Percentiles rank a stretch among this genome's conserved stretches.
Conservation (phyloP, 2,329 filamentous ascomycete genomes). For the Bipolaris oryzae region DNA sequence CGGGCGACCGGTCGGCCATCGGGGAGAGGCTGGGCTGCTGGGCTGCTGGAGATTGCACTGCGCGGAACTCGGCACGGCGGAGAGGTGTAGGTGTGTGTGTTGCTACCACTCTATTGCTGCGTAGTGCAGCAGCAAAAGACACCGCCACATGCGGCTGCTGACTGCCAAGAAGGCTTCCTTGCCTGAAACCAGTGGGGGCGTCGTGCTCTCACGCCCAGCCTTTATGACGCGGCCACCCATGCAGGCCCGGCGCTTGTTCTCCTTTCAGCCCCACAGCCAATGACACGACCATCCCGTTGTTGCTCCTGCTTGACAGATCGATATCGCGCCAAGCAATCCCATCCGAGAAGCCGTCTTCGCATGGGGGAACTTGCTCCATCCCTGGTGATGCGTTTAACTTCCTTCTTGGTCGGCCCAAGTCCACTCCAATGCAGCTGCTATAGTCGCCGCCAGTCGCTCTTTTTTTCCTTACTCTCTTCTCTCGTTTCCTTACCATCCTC, state of each 20-base stretch:
- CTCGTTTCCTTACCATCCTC: conserved; percentile 4
- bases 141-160: conserved; percentile 9
- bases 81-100: too few relatives aligned
- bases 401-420: conserved; percentile 24
- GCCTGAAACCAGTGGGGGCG: conserved; percentile 32
- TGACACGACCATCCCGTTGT: conserved; percentile 23
- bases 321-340: conserved; percentile 36
- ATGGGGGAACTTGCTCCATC: conserved; percentile 36
- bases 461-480: conserved; percentile 19
- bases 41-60: background rate
- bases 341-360: conserved; percentile 44
- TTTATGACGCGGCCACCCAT: conserved; percentile 39
- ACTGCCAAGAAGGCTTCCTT: conserved; percentile 24
- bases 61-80: background rate
- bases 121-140: background rate
- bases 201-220: conserved; percentile 21
- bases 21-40: too few relatives aligned
- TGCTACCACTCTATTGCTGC: too few relatives aligned
- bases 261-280: conserved; percentile 27
- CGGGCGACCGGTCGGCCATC: too few relatives aligned
- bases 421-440: conserved; percentile 32
- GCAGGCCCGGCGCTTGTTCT: conserved; percentile 30
- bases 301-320: conserved; percentile 27
- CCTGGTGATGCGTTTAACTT: conserved; percentile 34
- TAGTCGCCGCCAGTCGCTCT: conserved; percentile 30